Conservation (phyloP, 768 basidiomycete genomes). For the Mycena belliarum region DNA sequence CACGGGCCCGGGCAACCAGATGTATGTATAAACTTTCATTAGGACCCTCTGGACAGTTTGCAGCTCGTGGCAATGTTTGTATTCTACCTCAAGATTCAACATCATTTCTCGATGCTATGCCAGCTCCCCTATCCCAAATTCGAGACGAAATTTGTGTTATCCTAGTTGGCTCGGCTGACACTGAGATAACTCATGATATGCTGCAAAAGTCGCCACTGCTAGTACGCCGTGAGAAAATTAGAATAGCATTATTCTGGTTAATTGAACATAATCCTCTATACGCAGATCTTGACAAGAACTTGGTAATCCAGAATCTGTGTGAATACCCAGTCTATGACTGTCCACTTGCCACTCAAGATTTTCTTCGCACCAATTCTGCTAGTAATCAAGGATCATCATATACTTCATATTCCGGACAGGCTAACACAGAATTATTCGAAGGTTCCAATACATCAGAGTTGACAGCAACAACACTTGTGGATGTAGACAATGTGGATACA, state of each 20-base stretch:
- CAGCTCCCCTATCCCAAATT: conserved; percentile 12
- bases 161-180: conserved; percentile 23
- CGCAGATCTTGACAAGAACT: conserved; percentile 11
- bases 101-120: conserved; percentile 7
- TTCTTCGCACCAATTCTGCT: conserved; percentile 8
- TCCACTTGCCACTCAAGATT: conserved; percentile 7
- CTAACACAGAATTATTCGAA: conserved; percentile 13
- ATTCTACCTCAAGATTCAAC: conserved; percentile 21
- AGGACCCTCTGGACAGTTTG: conserved; percentile 23
- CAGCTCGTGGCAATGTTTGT: conserved; percentile 25
- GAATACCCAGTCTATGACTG: conserved; percentile 18
- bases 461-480: conserved; percentile 14
- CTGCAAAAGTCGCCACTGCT: conserved; percentile 17
- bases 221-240: conserved; percentile 9
- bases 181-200: conserved; percentile 16
- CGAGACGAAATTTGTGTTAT: conserved; percentile 25
- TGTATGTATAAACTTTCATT: conserved; percentile 18
- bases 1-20: conserved; percentile 3
- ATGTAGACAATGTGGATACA: conserved; percentile 11
- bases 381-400: conserved; percentile 18
- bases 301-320: neutral
- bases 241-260: neutral
- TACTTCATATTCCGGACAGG: conserved; percentile 19
- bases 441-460: neutral
- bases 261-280: conserved; percentile 9